phyloP scores from a whole-genome alignment of 2,329 filamentous ascomycete species.

The Penicillium brasilianum region DNA sequence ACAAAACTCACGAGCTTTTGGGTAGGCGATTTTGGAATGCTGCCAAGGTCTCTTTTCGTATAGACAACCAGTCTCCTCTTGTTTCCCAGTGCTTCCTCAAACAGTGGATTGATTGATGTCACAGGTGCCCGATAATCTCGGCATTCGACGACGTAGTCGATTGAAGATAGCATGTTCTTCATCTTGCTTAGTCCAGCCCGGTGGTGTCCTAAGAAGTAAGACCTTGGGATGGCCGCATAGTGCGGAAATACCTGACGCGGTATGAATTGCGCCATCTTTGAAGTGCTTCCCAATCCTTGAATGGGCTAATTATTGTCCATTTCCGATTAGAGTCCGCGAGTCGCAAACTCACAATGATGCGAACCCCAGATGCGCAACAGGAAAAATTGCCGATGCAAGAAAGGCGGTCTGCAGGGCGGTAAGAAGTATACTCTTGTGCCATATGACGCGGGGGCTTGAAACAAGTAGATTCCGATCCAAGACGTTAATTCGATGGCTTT shows the following conservation, averaged over 20 bases:
- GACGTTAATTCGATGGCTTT: not conserved
- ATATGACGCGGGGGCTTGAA: slow-evolving; percentile 5
- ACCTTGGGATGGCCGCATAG: slow-evolving; percentile 77
- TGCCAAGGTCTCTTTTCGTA: slow-evolving; percentile 82
- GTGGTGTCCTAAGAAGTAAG: slow-evolving; percentile 96
- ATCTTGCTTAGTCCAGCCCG: slow-evolving; percentile 79
- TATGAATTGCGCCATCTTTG: slow-evolving; percentile 60
- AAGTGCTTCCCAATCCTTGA: not conserved
- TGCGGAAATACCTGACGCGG: slow-evolving; percentile 75
- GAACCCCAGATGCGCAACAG: not conserved
- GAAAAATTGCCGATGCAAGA: slow-evolving; percentile 6
- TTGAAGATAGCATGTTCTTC: slow-evolving; percentile 76
- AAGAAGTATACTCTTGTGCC: not conserved
- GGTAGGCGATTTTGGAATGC: slow-evolving; percentile 46
- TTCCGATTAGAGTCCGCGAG: slow-evolving; percentile 3
- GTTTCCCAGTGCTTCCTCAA: slow-evolving; percentile 76
- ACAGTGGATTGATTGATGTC: slow-evolving; percentile 85
- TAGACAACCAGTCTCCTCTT: slow-evolving; percentile 82
- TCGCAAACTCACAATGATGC: slow-evolving; percentile 6
- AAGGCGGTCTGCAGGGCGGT: slow-evolving; percentile 7
- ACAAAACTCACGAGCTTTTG: slow-evolving; percentile 45
- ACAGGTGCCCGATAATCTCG: slow-evolving; percentile 90
- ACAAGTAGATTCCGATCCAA: slow-evolving; percentile 4
- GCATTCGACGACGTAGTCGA: slow-evolving; percentile 91
- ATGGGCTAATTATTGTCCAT: slow-evolving; percentile 13